These are phyloP conservation scores for Malassezia cuniculi DNA, from an alignment of 1,284 basidiomycete species.

Conservation along the genomic window DNA sequence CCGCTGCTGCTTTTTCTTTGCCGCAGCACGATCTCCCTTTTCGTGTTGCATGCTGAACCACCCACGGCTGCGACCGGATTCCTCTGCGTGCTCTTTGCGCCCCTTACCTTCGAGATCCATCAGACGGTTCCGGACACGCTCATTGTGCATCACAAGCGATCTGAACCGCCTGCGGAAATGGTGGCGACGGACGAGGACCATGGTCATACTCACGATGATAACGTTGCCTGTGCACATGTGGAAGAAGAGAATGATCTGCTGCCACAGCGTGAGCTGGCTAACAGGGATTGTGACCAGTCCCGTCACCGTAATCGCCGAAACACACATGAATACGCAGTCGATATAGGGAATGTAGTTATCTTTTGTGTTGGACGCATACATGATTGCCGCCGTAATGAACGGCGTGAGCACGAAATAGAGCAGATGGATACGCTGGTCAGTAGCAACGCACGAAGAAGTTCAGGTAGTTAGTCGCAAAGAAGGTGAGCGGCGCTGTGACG, in stretches of 20 bases:
- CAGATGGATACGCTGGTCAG: constrained; percentile 48
- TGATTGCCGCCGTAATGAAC: constrained; percentile 58
- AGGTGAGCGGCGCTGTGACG: too few species aligned
- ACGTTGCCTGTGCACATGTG: constrained; percentile 43
- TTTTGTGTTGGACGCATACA: constrained; percentile 47
- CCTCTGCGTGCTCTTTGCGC: constrained; percentile 14
- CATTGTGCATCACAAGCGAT: constrained; percentile 22
- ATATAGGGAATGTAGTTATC: constrained; percentile 50
- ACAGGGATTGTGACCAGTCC: constrained; percentile 63
- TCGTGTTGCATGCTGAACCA: constrained; percentile 21
- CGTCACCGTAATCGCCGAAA: constrained; percentile 66
- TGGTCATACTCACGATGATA: constrained; percentile 37
- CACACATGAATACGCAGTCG: constrained; percentile 61
- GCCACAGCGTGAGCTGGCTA: constrained; percentile 59
- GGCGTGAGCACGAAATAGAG: constrained; percentile 60
- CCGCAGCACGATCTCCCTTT: constrained; percentile 1
- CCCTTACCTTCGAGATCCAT: constrained; percentile 42
- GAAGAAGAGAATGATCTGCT: constrained; percentile 56
- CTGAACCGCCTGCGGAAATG: constrained; percentile 37
- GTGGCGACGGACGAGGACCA: constrained; percentile 40
- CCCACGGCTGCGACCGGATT: constrained; percentile 26
- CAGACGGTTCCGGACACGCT: constrained; percentile 28
- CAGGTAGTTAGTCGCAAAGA: constrained; percentile 13
- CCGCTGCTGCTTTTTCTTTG: constrained; percentile 17
- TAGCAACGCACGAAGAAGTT: constrained; percentile 19